Evolutionary conservation across 768 basidiomycete genomes (phyloP), one percentile per base, ranked within the genome.

Genomic region (Tricholoma matsutake): DNA sequence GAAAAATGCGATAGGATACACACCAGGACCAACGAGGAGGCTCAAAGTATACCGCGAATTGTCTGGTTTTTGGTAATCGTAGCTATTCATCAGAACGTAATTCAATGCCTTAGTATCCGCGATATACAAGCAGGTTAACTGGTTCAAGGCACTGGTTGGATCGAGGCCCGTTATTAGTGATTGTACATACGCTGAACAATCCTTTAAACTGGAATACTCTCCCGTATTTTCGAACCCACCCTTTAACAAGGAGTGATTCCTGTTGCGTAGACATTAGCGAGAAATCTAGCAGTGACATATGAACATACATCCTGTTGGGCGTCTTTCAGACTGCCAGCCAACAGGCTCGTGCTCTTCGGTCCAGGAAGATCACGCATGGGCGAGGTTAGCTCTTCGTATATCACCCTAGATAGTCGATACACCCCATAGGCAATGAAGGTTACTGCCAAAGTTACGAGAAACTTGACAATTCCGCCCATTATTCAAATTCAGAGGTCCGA

Each of bases 91-190:
- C 8, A 92, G 74, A 47, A 93, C 76, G 62, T 91, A 84, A 39
- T 80, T 79, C 28, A 92, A 34, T 0, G 88, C 89, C 29, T 82
- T 82, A 0, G 83, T 74, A 66, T 92, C 91, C 57, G 77, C 68
- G 0, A 87, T 89, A 67, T 79, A 80, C 8, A 91, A 69, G 4
- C 81, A 78, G 37, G 65, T 68, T 55, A 66, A 64, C 77, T 79
- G 61, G 13, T 43, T 11, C n/a, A n/a, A n/a, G 9, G 34, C 4
- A 10, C 34, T 35, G 9, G 34, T 35, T 11, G 9, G 34, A 35
- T 32, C 8, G 31, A 8, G 4, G 31, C 31, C 8, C 4, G 31
- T 35, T 2, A 2, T 16, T 41, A 11, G 25, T 28, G 16, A n/a
- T 7, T 1, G 11, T 4, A 22, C 51, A 4, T 60, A 84, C 86